Base-by-base conservation (phyloP, 163 green algal genomes). In the Scenedesmus sp. region DNA sequence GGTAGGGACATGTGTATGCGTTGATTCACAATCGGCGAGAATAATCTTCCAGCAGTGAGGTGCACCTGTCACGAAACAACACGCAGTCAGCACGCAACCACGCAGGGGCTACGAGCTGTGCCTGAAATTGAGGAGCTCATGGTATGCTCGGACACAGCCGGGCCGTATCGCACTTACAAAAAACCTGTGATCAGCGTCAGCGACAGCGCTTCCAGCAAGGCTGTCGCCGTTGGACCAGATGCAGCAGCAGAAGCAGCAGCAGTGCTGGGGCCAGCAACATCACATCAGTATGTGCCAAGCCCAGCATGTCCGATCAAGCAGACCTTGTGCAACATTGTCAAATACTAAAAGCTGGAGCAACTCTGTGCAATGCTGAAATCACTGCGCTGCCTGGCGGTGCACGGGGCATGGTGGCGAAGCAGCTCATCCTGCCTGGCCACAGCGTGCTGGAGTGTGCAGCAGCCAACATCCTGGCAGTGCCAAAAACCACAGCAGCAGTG, bases 381-480 rank as follows among this genome's bases (percentile, higher is more conserved):
- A 24, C 82, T 49, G n/a, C 35, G 2, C 40, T 43, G 18, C 82
- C 82, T 37, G 56, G 46, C 51, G 82, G 51, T 26, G 59, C n/a
- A 35, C 20, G 82, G 40, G 82, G 82, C 82, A 33, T 87, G 49
- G 81, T 87, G 22, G 82, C 82, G 15, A 35, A n/a, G 18, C 44
- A 43, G 49, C 59, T 43, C 82, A 73, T 87, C 37, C 51, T 43
- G 59, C 33, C 82, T 43, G 82, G 82, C n/a, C 18, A 73, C 18
- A 53, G 13, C 7, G 51, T 87, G 53, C 82, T 87, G 26, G 49
- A 87, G 82, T 51, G 40, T 37, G 82, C 51, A 13, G 51, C 44
- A 76, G 49, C 49, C 30, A 49, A 87, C n/a, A 43, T 87, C 9
- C 82, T 87, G 10, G 59, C 56, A 35, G 82, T 87, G 46, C 82